Evolutionary conservation across 176 grass and related monocot species (phyloP).

Genomic region (Puya raimondii): DNA sequence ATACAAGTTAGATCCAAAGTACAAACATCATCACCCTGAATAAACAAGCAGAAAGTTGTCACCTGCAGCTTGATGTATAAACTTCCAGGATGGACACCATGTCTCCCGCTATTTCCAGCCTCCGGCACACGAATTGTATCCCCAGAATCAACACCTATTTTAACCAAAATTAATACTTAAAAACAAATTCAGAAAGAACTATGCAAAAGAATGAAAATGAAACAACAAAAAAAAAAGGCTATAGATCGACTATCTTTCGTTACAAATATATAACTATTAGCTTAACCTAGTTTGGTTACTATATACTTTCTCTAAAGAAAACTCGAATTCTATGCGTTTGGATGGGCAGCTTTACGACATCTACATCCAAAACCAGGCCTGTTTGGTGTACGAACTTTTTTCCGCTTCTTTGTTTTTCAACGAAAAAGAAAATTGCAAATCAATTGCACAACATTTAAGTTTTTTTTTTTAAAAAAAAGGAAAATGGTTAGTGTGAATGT

Average conservation of each 20-base stretch:
- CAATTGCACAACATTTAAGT: too few relatives aligned
- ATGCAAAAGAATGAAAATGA: background rate
- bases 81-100: slow-evolving; percentile 56
- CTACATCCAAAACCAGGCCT: too few relatives aligned
- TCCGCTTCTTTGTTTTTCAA: too few relatives aligned
- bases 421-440: too few relatives aligned
- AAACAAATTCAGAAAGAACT: background rate
- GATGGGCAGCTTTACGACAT: too few relatives aligned
- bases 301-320: too few relatives aligned
- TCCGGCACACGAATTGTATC: slow-evolving; percentile 70
- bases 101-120: slow-evolving; percentile 72
- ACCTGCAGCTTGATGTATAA: slow-evolving; percentile 81
- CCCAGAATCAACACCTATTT: slow-evolving; percentile 71
- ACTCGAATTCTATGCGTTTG: too few relatives aligned
- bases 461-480: too few relatives aligned
- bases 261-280: background rate
- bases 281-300: background rate
- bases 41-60: slow-evolving; percentile 17
- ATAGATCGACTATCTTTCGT: background rate
- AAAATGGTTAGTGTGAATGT: too few relatives aligned
- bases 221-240: background rate
- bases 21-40: background rate
- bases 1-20: background rate
- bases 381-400: too few relatives aligned
- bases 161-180: slow-evolving; percentile 23